Base-by-base conservation (phyloP, 495 filamentous ascomycete species). In the Hamigera avellanea region DNA sequence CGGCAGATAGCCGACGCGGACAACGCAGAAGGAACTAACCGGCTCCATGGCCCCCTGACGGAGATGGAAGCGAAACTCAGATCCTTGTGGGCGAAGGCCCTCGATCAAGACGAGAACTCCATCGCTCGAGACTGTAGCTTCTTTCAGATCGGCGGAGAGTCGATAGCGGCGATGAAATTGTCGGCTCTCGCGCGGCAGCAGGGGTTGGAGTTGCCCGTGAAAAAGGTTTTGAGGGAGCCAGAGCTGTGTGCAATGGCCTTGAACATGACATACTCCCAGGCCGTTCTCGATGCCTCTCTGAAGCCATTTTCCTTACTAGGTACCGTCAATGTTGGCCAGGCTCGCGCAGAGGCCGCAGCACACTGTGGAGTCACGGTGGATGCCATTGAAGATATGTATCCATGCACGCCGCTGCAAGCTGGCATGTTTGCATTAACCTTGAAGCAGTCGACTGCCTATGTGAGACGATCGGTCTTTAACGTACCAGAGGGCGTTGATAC, bases 351-450 rank as follows among this genome's bases (percentile, higher is more conserved):
- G 28, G 28, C n/a, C 5, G 28, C 28, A 30, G 28, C 12, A 30
- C 6, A n/a, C 4, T 30, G 28, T 13, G 6, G n/a, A 14, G 28
- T 30, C 4, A 4, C 12, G n/a, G n/a, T 13, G 6, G 5, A 8
- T 6, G 12, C n/a, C 5, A 60, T 75, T 28, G 54, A 61, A 33
- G 70, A 78, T 36, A 46, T 70, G 10, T 74, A 70, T 40, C 69
- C 70, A 3, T 74, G 69, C 53, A 70, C 61, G 21, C 54, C 69
- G 5, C 49, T 74, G 0, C 73, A 78, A 44, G 70, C 74, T 37
- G 72, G 64, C 5, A 53, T 76, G 1, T 48, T 71, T 19, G 56
- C 68, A 1, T 44, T 72, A 0, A 54, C 42, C 1, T 26, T 27
- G 12, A 30, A 32, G 6, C 21, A 28, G 26, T 16, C 19, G 12